Base-by-base conservation (phyloP, 2,329 filamentous ascomycete genomes). In the Aspergillus tubingensis region DNA sequence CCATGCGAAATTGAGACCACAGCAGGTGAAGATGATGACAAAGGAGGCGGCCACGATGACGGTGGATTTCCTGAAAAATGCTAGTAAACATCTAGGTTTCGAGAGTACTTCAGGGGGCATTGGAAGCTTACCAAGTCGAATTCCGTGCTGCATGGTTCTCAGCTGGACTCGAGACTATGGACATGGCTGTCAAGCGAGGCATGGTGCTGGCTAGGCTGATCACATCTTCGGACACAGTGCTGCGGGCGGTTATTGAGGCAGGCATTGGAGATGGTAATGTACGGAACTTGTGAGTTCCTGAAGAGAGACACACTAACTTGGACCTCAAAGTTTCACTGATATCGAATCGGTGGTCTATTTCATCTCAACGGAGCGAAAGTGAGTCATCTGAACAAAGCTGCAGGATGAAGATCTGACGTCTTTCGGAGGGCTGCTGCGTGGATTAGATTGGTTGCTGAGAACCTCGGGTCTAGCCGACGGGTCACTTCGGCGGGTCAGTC, bases 1-100 rank as follows among this genome's bases (percentile, higher is more conserved):
- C 43, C 77, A 79, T 8, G 73, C 70, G 56, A 79, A 79, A 49
- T 72, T 74, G 19, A 77, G 69, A 21, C 75, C 75, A 50, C 75
- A 76, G 50, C 67, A 68, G 36, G 72, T 76, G 49, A 76, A 75
- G 10, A 72, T 71, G 8, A 76, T 39, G 21, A 44, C 38, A 30
- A 57, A 57, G 3, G 52, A 43, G 21, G 52, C 39, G 1, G n/a
- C 32, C 5, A 44, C 38, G 15, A 54, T 54, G n/a, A 43, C 21
- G 21, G 25, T 8, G 52, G 38, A 44, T 44, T 44, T 49, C 23
- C 44, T 44, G 41, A 11, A 5, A 21, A 5, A 5, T 10, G 23
- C 2, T 0, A 44, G 41, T 44, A 5, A 44, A 3, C 2, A 0
- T 13, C 5, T 5, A 13, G 21, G 1, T 5, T 8, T 44, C 3